Percentiles rank a stretch among this genome's conserved stretches.
phyloP scores from a whole-genome alignment of 306 rosid species.

The Argentina anserina region DNA sequence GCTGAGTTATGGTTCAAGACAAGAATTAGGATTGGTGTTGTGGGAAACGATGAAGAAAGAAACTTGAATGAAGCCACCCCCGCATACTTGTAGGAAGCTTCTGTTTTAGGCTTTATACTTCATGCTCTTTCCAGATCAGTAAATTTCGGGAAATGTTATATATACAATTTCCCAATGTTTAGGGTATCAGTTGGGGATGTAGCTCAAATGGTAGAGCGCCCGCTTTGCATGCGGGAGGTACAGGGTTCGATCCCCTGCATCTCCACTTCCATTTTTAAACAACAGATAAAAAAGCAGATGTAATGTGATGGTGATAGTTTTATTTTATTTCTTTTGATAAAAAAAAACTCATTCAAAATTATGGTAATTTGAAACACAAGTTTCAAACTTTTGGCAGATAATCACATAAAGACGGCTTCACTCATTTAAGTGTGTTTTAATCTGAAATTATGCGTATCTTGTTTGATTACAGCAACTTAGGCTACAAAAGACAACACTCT shows the following conservation, averaged over 20 bases:
- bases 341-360: no score
- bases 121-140: neutral
- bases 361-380: no score
- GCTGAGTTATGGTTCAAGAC: neutral
- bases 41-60: conserved; percentile 1
- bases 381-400: no score
- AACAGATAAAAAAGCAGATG: no score
- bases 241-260: conserved; percentile 10
- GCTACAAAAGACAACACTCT: no score
- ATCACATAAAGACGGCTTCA: no score
- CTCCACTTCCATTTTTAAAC: neutral
- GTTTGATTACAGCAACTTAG: no score
- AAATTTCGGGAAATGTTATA: neutral
- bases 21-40: neutral
- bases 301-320: no score
- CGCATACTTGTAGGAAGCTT: neutral
- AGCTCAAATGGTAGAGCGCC: conserved; percentile 12
- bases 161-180: neutral
- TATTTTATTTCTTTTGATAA: no score
- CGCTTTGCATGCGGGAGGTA: conserved; percentile 13
- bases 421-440: no score
- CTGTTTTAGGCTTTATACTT: no score
- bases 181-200: neutral
- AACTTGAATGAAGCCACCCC: neutral
- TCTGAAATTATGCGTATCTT: no score